Evolutionary conservation across 2,329 filamentous ascomycete species (phyloP).

Genomic region (Diaporthe nobilis): DNA sequence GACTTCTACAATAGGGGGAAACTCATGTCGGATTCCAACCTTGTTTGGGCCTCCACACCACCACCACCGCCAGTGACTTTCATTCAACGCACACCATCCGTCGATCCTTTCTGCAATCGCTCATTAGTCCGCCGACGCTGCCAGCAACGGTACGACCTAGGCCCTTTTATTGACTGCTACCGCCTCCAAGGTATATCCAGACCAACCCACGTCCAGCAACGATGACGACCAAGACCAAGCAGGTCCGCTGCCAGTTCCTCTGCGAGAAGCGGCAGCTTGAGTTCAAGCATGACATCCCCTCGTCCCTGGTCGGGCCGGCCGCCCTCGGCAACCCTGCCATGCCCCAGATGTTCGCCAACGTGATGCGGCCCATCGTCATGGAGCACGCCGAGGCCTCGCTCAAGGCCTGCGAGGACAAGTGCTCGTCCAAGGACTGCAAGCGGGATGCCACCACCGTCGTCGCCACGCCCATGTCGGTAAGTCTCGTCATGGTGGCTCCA

Average conservation of each 20-base stretch:
- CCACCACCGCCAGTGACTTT: not conserved
- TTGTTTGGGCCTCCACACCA: slow-evolving; percentile 13
- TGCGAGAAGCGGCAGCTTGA: slow-evolving; percentile 42
- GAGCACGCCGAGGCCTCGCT: slow-evolving; percentile 41
- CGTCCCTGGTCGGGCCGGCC: slow-evolving; percentile 39
- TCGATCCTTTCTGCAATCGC: slow-evolving; percentile 34
- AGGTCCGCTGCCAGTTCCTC: slow-evolving; percentile 42
- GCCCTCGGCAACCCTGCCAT: slow-evolving; percentile 40
- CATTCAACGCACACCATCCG: slow-evolving; percentile 16
- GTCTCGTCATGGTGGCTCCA: not conserved
- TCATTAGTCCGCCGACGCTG: slow-evolving; percentile 8
- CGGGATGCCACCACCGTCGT: slow-evolving; percentile 36
- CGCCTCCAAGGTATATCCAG: not conserved
- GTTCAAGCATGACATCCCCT: slow-evolving; percentile 41
- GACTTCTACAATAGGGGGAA: slow-evolving; percentile 17
- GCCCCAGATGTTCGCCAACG: slow-evolving; percentile 40
- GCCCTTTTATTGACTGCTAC: not conserved
- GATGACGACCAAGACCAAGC: slow-evolving; percentile 39
- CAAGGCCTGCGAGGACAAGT: slow-evolving; percentile 41
- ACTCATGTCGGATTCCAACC: slow-evolving; percentile 6
- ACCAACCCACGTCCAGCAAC: not conserved
- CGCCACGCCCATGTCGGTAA: slow-evolving; percentile 42
- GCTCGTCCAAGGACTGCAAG: slow-evolving; percentile 36
- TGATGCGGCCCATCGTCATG: slow-evolving; percentile 38
- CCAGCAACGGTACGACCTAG: slow-evolving; percentile 6